These are phyloP conservation scores for Fusarium guadeloupense DNA, from an alignment of 2,329 filamentous ascomycete genomes.

Conservation along the genomic window DNA sequence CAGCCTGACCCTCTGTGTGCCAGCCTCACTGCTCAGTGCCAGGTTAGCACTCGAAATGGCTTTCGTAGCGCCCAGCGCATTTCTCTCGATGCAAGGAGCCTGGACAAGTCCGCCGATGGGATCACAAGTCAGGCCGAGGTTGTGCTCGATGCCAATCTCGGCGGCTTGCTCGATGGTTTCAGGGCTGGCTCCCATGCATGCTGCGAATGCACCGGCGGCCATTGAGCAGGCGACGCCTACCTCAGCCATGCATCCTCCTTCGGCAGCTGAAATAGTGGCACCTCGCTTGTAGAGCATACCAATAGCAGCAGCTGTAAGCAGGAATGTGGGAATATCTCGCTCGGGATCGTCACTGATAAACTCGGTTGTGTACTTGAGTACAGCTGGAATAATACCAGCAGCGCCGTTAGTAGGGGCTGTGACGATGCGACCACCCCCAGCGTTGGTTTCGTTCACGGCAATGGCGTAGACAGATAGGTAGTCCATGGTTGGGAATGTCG, in stretches of 20 bases:
- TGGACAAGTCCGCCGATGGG: constrained; percentile 61
- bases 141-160: constrained; percentile 63
- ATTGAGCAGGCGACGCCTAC: constrained; percentile 62
- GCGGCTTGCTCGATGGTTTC: constrained; percentile 62
- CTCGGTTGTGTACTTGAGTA: constrained; percentile 60
- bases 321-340: constrained; percentile 59
- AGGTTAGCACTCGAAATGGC: constrained; percentile 61
- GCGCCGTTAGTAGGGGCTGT: constrained; percentile 62
- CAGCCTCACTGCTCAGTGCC: constrained; percentile 56
- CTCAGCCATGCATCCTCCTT: constrained; percentile 64
- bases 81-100: constrained; percentile 62
- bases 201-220: constrained; percentile 61
- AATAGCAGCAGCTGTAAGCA: constrained; percentile 59
- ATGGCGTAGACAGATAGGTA: constrained; percentile 62
- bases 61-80: constrained; percentile 61
- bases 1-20: constrained; percentile 58
- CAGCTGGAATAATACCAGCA: constrained; percentile 60
- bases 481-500: constrained; percentile 60
- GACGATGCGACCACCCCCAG: constrained; percentile 60
- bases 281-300: constrained; percentile 64
- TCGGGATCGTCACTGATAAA: constrained; percentile 61
- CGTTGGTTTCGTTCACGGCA: constrained; percentile 63
- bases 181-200: constrained; percentile 61
- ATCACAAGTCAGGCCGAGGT: constrained; percentile 60
- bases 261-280: constrained; percentile 61